Percentiles rank a stretch among this genome's conserved stretches.
Conservation (phyloP, 257 asterid genomes). For the Nicotiana otophora region DNA sequence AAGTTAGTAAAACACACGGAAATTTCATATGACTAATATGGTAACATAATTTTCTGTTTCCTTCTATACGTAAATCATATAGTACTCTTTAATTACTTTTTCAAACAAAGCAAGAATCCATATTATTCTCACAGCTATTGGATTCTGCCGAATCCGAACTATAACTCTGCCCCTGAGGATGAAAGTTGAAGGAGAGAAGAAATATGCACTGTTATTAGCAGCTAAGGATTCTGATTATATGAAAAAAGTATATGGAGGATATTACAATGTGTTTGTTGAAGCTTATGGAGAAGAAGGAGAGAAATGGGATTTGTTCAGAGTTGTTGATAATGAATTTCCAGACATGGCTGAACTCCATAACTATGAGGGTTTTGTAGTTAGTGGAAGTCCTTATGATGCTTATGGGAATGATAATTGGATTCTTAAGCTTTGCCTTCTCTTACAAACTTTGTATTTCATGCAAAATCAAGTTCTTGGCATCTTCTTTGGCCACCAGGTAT, state of each 20-base stretch:
- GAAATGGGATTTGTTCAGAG: constrained; percentile 55
- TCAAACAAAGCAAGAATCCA: too few species aligned
- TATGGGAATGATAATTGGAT: constrained; percentile 56
- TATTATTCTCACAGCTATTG: too few species aligned
- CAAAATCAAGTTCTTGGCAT: constrained; percentile 65
- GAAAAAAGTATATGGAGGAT: constrained; percentile 51
- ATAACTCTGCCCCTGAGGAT: neutral
- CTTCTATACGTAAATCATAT: too few species aligned
- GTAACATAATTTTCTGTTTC: too few species aligned
- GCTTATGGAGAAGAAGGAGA: constrained; percentile 53
- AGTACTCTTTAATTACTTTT: too few species aligned
- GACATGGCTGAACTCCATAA: constrained; percentile 24
- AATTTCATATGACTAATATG: too few species aligned
- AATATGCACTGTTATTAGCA: constrained; percentile 49
- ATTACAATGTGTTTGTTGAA: constrained; percentile 46
- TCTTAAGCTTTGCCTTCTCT: constrained; percentile 42
- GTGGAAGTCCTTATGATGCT: constrained; percentile 70
- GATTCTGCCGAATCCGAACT: too few species aligned
- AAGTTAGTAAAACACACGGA: too few species aligned
- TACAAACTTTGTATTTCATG: constrained; percentile 43
- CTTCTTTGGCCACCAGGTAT: constrained; percentile 74
- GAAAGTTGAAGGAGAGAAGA: constrained; percentile 27
- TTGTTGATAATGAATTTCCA: constrained; percentile 60
- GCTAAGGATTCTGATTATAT: constrained; percentile 59
- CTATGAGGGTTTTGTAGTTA: constrained; percentile 58